Evolutionary conservation across 1,284 basidiomycete genomes (phyloP).

Genomic region (Trametes polyzona): DNA sequence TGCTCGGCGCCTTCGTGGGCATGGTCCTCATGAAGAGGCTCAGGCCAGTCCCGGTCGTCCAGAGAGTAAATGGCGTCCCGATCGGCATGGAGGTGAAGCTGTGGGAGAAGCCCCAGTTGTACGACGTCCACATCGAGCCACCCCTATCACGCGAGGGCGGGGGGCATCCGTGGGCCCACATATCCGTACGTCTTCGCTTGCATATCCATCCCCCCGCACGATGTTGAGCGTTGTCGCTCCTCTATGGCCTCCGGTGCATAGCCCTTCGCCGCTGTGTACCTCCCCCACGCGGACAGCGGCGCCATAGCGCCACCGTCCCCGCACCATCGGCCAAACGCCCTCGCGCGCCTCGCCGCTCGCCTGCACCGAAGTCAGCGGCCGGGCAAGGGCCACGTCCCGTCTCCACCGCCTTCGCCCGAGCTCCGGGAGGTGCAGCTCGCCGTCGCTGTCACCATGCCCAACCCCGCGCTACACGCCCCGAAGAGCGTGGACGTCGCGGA

Average conservation of each 20-base stretch:
- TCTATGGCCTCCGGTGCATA: neutral
- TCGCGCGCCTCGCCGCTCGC: conserved; percentile 5
- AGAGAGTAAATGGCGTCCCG: conserved; percentile 1
- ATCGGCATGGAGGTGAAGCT: conserved; percentile 16
- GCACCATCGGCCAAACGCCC: conserved; percentile 10
- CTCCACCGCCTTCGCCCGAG: neutral
- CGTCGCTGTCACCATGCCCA: conserved; percentile 20
- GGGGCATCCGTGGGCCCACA: neutral
- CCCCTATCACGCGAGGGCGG: neutral
- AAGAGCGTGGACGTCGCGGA: neutral
- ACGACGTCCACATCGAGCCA: neutral
- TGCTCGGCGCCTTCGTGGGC: conserved; percentile 29
- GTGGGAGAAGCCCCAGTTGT: neutral
- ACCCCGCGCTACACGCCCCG: neutral
- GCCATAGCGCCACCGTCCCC: conserved; percentile 23
- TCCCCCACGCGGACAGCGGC: conserved; percentile 14
- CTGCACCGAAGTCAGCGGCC: conserved; percentile 4
- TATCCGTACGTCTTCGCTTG: conserved; percentile 1
- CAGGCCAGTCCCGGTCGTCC: conserved; percentile 13
- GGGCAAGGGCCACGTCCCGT: conserved; percentile 7
- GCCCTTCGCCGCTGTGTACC: conserved; percentile 20
- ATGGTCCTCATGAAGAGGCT: conserved; percentile 26
- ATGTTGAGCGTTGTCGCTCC: neutral
- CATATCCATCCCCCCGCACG: neutral
- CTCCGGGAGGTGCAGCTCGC: conserved; percentile 19